Percentiles rank a stretch among this genome's conserved stretches.
Evolutionary conservation across 192 early-diverging fungal genomes (phyloP).

Genomic region (Chytriomyces hyalinus): DNA sequence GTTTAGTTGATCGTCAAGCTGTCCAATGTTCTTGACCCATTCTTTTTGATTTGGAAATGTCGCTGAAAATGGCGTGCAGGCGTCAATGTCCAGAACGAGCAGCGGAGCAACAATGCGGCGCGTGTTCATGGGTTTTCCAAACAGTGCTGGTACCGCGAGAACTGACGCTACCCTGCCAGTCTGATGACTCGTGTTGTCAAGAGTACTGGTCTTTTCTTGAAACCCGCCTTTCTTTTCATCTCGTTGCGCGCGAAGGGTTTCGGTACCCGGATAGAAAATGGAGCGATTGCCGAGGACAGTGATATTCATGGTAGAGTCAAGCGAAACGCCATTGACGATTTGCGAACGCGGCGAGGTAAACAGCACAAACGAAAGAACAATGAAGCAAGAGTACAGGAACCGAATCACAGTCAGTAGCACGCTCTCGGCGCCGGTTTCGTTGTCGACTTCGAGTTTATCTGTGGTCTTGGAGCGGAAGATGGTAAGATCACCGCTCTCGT

Average conservation of each 20-base stretch:
- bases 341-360: slow-evolving; percentile 19
- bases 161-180: background rate
- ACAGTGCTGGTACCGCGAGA: slow-evolving; percentile 42
- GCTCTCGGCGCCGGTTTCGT: slow-evolving; percentile 4
- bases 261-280: background rate
- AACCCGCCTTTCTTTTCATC: background rate
- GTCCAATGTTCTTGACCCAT: background rate
- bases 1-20: background rate
- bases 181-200: background rate
- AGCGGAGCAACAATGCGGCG: slow-evolving; percentile 5
- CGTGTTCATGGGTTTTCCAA: slow-evolving; percentile 34
- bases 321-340: slow-evolving; percentile 24
- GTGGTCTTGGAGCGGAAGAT: slow-evolving; percentile 27
- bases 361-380: slow-evolving; percentile 28
- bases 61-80: slow-evolving; percentile 39
- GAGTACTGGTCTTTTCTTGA: background rate
- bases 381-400: slow-evolving; percentile 28
- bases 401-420: slow-evolving; percentile 28
- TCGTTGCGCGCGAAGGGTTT: background rate
- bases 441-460: slow-evolving; percentile 18
- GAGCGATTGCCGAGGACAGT: slow-evolving; percentile 17
- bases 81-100: slow-evolving; percentile 33
- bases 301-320: slow-evolving; percentile 31
- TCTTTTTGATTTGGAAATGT: slow-evolving; percentile 15
- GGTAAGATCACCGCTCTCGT: slow-evolving; percentile 15